Evolutionary conservation across 768 basidiomycete species (phyloP), one percentile per base, ranked within the genome.

Genomic region (Exidia glandulosa): DNA sequence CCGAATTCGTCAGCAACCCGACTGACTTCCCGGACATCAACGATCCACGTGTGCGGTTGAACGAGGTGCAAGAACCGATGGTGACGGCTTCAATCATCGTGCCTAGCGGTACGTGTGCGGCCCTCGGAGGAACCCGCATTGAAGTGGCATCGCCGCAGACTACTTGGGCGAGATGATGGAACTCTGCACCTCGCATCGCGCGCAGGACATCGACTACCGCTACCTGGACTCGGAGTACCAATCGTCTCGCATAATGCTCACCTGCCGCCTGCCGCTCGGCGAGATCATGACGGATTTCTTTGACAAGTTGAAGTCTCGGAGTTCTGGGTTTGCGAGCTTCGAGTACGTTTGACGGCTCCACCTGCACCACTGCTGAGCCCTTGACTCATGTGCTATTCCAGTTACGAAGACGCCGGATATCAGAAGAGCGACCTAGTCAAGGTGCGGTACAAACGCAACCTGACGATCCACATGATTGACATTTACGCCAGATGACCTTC

Each of bases 81-180:
- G 93, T 98, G 47, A 88, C 87, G 63, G 93, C 94, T 10, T 88
- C 88, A 1, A 94, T 99, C 67, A 90, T 98, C 63, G 87, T 93
- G 25, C 96, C 96, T 2, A 87, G 95, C 79, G 89, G 90, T 91
- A 62, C 60, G 74, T 61, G 12, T 12, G n/a, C 29, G 27, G n/a
- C 30, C 27, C 31, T 32, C 23, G 19, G 19, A 33, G 45, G 32
- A 23, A 32, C 47, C 57, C 34, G 32, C 34, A 27, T 59, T 32
- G 30, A 50, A 32, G 41, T 27, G 52, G 56, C 34, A 32, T 3
- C 45, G 25, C 27, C 54, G 31, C 64, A 93, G 93, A 91, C 63
- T 94, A 93, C 69, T 85, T 96, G 33, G 95, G 95, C 7, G 87
- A 88, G 50, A 94, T 99, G 87, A 94, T 98, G 88, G 88, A 90